Base-by-base conservation (phyloP, 129 eudicot genomes). In the Artemisia annua region DNA sequence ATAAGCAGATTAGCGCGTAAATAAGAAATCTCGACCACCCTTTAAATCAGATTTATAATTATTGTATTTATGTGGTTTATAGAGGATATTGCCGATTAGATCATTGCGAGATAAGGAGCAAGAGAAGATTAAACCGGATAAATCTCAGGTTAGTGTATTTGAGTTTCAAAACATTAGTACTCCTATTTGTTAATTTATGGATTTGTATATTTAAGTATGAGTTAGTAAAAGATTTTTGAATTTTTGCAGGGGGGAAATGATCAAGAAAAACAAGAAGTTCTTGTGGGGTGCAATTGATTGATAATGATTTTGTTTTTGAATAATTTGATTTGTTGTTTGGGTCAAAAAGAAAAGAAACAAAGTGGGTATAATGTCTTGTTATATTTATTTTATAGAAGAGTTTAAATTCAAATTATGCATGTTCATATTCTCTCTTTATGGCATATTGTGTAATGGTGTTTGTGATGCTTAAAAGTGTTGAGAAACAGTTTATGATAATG, bases 91-190 rank as follows among this genome's bases (percentile, higher is more conserved):
- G 19, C 89, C 91, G 4, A 73, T 89, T 71, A 86, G 91, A 76
- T 86, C 97, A 1, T 55, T 92, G 79, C 81, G 97, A 78, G 96
- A 88, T 17, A 88, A 79, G 78, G 87, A 84, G 64, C 62, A 79
- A 17, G 87, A 72, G 82, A 88, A 79, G 80, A 84, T 83, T 39
- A 85, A 78, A 52, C 78, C 75, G 43, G 83, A 75, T 32, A 81
- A 62, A 72, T 52, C 75, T 35, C 74, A 66, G 85, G 85, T 51
- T 58, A 75, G 72, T 82, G 7, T 7, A 39, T 60, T 58, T 49
- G 18, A 10, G 51, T 74, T 2, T 30, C 15, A 48, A 53, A 13
- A 30, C 17, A 48, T 53, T 44, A 20, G 0, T 44, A 14, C 15
- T 13, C n/a, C n/a, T 9, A 16, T 50, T 22, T 58, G 0, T 55